Evolutionary conservation across 2,329 filamentous ascomycete genomes (phyloP), one percentile per base, ranked within the genome.

Genomic region (Dactylellina parvicollis): DNA sequence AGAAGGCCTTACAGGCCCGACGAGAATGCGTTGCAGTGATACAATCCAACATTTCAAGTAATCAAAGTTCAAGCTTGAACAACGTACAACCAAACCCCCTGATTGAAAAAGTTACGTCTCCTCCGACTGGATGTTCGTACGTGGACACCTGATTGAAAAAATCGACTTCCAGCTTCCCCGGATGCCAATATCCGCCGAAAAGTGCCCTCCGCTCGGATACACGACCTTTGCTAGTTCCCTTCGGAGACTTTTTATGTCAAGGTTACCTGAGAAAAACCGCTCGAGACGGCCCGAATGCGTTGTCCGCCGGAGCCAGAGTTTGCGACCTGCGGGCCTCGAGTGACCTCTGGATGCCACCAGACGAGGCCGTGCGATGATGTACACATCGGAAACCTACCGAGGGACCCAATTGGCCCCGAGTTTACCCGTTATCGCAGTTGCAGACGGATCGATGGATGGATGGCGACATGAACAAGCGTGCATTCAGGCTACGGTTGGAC

Each of bases 231-330:
- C 49, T 24, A 20, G 42, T 72, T 59, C 59, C 67, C 42, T 59
- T 72, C 67, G 67, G 67, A 65, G 67, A 72, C 67, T 72, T 72
- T 72, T 54, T 64, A 62, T 57, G 56, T 64, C 32, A 57, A 49
- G 34, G 49, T 71, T 61, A 62, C 50, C 38, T 59, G 44, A 72
- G 36, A 64, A 65, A 60, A 59, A 47, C 36, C 49, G 38, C 32
- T 38, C 38, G 44, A 60, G 52, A 56, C 32, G 42, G 50, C 20
- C 52, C 67, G 46, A 54, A 60, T 65, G 67, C 38, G 59, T 60
- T 65, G 67, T 55, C 34, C 36, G 34, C 18, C 49, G 20, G 28
- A n/a, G 47, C n/a, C 16, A 34, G 30, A 18, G n/a, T 38, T 9
- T 32, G 22, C 40, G n/a, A 38, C 16, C 36, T 22, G 14, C 26